A percentile compares a stretch with the other conserved stretches of the same genome.
Conservation (phyloP, 257 asterid genomes). For the Lantana camara region DNA sequence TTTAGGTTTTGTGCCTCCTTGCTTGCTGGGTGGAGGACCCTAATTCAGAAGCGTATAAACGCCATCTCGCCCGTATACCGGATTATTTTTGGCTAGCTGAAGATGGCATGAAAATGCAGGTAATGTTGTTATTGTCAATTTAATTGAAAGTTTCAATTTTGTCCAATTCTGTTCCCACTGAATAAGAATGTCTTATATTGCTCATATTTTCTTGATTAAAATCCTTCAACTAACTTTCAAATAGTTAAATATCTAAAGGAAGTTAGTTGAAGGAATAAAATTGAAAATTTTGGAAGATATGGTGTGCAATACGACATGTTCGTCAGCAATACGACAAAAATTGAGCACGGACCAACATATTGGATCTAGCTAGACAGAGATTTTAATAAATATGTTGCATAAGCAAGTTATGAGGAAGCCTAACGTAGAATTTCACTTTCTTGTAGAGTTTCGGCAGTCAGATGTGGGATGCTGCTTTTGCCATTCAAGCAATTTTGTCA, state of each 20-base stretch:
- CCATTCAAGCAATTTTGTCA: conserved; percentile 55
- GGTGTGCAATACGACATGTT: no score
- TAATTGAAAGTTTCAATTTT: background rate
- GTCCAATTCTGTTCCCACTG: no score
- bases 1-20: conserved; percentile 45
- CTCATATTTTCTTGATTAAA: no score
- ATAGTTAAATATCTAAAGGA: no score
- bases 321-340: no score
- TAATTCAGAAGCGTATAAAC: conserved; percentile 44
- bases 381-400: no score
- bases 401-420: background rate
- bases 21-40: conserved; percentile 83
- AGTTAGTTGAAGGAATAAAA: no score
- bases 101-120: conserved; percentile 78
- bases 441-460: conserved; percentile 56
- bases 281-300: no score
- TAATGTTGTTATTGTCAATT: background rate
- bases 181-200: no score
- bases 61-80: conserved; percentile 57
- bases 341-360: no score
- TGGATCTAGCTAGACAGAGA: no score
- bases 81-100: conserved; percentile 72
- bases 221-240: no score
- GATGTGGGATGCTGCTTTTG: conserved; percentile 56
- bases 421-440: background rate